These are phyloP conservation scores for Dothistroma pini DNA, from an alignment of 2,329 filamentous ascomycete species.

Conservation along the genomic window DNA sequence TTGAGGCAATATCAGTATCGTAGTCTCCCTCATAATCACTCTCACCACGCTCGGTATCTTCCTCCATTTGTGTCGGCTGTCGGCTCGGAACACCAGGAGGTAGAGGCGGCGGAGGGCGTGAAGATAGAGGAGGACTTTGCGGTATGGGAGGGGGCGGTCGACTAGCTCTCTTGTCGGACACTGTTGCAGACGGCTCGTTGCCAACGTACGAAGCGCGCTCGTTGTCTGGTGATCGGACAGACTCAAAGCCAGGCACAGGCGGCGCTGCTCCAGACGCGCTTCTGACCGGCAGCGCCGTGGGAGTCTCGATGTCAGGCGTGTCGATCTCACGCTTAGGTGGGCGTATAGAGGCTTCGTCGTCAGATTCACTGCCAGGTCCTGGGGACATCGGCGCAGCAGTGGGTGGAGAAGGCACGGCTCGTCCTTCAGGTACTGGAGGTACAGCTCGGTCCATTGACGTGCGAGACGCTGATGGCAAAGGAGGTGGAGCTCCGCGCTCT, in stretches of 20 bases:
- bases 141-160: constrained; percentile 36
- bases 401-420: constrained; percentile 37
- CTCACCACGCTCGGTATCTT: constrained; percentile 71
- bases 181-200: constrained; percentile 35
- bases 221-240: constrained; percentile 31
- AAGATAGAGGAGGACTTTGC: constrained; percentile 35
- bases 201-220: constrained; percentile 43
- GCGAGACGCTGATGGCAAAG: constrained; percentile 35
- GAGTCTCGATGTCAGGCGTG: constrained; percentile 28
- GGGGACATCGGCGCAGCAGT: constrained; percentile 52
- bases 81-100: constrained; percentile 41
- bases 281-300: constrained; percentile 28
- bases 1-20: constrained; percentile 94
- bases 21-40: constrained; percentile 98
- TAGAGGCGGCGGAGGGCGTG: constrained; percentile 45
- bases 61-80: constrained; percentile 31
- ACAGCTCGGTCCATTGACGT: constrained; percentile 18
- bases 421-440: constrained; percentile 22
- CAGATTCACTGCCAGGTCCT: constrained; percentile 78
- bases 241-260: constrained; percentile 29
- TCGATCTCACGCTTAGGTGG: constrained; percentile 41
- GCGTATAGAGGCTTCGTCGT: constrained; percentile 71
- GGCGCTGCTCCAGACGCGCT: constrained; percentile 36
- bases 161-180: constrained; percentile 37
- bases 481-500: constrained; percentile 38